phyloP scores from a whole-genome alignment of 345 rosid genomes.

The Nasturtium officinale region DNA sequence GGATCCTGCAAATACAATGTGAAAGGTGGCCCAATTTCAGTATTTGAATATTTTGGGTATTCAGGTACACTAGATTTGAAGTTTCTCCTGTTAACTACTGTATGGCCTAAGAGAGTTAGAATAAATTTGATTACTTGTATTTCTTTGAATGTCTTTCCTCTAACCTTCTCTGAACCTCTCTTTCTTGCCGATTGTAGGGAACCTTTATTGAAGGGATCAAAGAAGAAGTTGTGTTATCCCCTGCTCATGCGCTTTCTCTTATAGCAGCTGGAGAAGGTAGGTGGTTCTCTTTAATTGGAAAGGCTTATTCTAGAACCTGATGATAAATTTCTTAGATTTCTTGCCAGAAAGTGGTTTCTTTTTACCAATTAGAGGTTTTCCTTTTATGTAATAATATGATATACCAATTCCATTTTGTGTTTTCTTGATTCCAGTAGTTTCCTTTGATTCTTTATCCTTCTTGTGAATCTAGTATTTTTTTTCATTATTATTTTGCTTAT shows the following conservation, averaged over 20 bases:
- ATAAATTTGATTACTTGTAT: neutral
- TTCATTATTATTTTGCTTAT: conserved; percentile 7
- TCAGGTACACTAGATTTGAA: conserved; percentile 21
- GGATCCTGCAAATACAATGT: conserved; percentile 15
- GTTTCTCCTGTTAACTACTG: neutral
- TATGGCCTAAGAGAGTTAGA: neutral
- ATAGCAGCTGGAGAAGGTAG: conserved; percentile 99
- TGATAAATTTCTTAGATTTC: neutral
- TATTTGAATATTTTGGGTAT: conserved; percentile 10
- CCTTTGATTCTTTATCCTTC: conserved; percentile 17
- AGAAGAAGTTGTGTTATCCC: conserved; percentile 98
- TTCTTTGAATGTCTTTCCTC: conserved; percentile 19
- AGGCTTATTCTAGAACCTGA: conserved; percentile 19
- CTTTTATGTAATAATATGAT: conserved; percentile 25
- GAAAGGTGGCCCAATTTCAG: conserved; percentile 10
- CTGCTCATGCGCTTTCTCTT: conserved; percentile 97
- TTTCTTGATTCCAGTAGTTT: conserved; percentile 26
- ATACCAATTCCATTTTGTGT: conserved; percentile 16
- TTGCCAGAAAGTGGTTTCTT: neutral
- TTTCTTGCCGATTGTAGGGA: conserved; percentile 59
- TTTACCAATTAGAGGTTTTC: neutral
- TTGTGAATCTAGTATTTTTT: conserved; percentile 4
- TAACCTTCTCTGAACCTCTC: conserved; percentile 12
- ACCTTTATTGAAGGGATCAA: conserved; percentile 96
- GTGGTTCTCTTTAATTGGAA: conserved; percentile 20